Conservation (phyloP, 2,329 filamentous ascomycete genomes). For the Penicillium sp. region DNA sequence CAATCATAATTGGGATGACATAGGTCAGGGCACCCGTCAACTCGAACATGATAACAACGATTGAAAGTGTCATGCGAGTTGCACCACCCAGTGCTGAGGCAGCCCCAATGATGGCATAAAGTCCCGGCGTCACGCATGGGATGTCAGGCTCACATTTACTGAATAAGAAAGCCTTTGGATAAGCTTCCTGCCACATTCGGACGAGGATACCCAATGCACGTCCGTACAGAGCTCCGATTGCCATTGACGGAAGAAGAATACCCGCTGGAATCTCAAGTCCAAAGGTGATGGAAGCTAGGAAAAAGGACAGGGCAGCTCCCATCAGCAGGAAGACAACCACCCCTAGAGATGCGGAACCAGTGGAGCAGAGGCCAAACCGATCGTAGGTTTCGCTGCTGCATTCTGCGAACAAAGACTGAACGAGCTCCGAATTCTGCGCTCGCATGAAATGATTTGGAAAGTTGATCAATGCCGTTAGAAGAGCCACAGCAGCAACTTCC, state of each 20-base stretch:
- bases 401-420: conserved; percentile 88
- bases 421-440: conserved; percentile 84
- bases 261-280: conserved; percentile 92
- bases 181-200: conserved; percentile 78
- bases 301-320: conserved; percentile 78
- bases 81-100: conserved; percentile 91
- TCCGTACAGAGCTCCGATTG: conserved; percentile 86
- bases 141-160: conserved; percentile 77
- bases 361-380: conserved; percentile 85
- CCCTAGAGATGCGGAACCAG: conserved; percentile 73
- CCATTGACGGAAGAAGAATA: conserved; percentile 93
- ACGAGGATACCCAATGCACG: conserved; percentile 85
- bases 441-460: conserved; percentile 97
- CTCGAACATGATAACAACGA: conserved; percentile 99
- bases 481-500: conserved; percentile 76
- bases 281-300: conserved; percentile 84
- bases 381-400: conserved; percentile 80
- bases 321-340: conserved; percentile 80
- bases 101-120: conserved; percentile 93
- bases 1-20: conserved; percentile 97
- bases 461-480: conserved; percentile 83
- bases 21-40: conserved; percentile 94
- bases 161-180: conserved; percentile 76
- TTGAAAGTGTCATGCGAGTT: conserved; percentile 94
- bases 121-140: conserved; percentile 86